phyloP scores from a whole-genome alignment of 148 eudicot genomes.

The Spergularia marina region DNA sequence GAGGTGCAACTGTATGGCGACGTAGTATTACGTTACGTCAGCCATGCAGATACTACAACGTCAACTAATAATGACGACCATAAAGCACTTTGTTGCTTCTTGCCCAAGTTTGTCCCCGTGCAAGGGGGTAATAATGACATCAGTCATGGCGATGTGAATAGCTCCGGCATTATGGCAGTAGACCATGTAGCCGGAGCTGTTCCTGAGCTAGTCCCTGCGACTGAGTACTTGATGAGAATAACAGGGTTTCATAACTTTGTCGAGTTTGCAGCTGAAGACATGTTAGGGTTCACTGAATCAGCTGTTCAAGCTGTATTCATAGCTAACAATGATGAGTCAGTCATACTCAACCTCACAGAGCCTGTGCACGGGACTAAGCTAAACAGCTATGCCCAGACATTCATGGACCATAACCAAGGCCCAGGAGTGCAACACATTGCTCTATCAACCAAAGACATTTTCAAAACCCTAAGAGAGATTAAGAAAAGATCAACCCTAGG shows the following conservation, averaged over 20 bases:
- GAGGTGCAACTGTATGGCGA: constrained; percentile 79
- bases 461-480: constrained; percentile 73
- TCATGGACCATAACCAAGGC: constrained; percentile 82
- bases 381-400: constrained; percentile 87
- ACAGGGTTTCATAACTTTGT: constrained; percentile 92
- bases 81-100: constrained; percentile 11
- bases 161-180: constrained; percentile 58
- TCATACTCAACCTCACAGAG: constrained; percentile 68
- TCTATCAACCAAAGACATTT: constrained; percentile 59
- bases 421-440: constrained; percentile 92
- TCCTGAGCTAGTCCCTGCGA: constrained; percentile 45
- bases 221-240: constrained; percentile 49
- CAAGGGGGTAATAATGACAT: constrained; percentile 17
- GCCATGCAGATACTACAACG: constrained; percentile 33
- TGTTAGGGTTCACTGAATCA: constrained; percentile 66
- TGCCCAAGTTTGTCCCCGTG: constrained; percentile 55
- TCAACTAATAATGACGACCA: background rate
- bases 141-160: constrained; percentile 24
- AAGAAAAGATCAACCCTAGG: constrained; percentile 69
- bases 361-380: constrained; percentile 70
- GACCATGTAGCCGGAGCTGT: constrained; percentile 88
- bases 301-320: constrained; percentile 69
- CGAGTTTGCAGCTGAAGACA: constrained; percentile 64
- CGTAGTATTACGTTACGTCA: constrained; percentile 63
- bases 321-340: constrained; percentile 64